Conservation (phyloP, 441 rosid genomes). For the Adansonia madagascariensis region DNA sequence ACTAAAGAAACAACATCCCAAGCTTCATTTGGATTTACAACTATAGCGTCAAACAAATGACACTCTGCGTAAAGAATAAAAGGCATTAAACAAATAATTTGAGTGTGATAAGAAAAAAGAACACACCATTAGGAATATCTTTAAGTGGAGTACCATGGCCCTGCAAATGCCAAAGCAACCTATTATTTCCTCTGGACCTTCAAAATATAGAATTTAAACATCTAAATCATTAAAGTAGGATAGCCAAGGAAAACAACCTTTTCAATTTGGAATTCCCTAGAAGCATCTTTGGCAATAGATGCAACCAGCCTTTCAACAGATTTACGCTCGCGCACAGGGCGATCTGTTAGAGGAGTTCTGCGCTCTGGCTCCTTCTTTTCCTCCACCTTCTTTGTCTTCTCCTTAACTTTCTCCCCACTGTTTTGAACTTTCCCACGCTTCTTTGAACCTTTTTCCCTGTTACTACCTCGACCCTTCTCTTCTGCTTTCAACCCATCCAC, state of each 20-base stretch:
- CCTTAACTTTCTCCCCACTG: conserved; percentile 44
- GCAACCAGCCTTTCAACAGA: conserved; percentile 95
- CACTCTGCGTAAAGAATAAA: no score
- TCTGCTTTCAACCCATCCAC: conserved; percentile 28
- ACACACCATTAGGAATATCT: conserved; percentile 90
- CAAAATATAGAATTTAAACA: not conserved
- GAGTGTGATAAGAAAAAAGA: not conserved
- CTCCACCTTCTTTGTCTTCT: conserved; percentile 43
- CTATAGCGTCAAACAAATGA: not conserved
- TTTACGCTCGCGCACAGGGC: conserved; percentile 92
- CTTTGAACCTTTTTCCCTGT: conserved; percentile 45
- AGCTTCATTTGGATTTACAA: not conserved
- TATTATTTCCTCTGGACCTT: conserved; percentile 20
- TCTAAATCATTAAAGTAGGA: conserved; percentile 8
- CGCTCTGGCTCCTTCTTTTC: conserved; percentile 56
- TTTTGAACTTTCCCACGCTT: conserved; percentile 49
- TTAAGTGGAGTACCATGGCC: conserved; percentile 80
- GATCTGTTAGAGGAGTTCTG: conserved; percentile 68
- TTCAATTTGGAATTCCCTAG: conserved; percentile 74
- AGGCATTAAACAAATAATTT: not conserved
- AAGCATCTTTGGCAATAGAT: conserved; percentile 67
- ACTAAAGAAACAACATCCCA: conserved; percentile 2
- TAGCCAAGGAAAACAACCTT: conserved; percentile 51
- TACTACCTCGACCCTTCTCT: conserved; percentile 39
- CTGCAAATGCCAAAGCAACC: conserved; percentile 56